Base-by-base conservation (phyloP, 768 basidiomycete species). In the Suillus clintonianus region DNA sequence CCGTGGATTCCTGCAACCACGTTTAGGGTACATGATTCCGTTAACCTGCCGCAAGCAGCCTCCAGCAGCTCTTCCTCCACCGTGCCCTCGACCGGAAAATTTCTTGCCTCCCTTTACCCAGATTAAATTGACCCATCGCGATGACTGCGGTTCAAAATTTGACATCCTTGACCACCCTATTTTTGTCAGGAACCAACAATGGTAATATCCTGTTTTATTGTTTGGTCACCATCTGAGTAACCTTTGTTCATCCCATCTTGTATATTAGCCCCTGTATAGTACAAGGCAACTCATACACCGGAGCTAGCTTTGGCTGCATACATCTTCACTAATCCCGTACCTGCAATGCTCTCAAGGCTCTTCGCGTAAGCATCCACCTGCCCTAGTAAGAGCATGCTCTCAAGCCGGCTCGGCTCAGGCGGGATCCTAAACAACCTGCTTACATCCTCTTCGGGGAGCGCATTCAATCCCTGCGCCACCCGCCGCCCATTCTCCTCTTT, bases 391-490 rank as follows among this genome's bases (percentile, higher is more conserved):
- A 96, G 75, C 86, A 94, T 81, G 75, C 92, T 90, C 70, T 97
- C 95, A 67, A 97, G 76, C 64, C 95, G 86, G 74, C 87, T 94
- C 27, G 95, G 95, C 72, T 97, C 95, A 24, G 87, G 80, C 8
- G 94, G 92, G 42, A 95, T 91, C 79, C 91, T 94, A 82, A 94
- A 95, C 72, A 95, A 72, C 65, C 94, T 83, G 70, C 85, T 82
- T 39, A 94, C 86, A 70, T 94, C 91, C 73, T 97, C 92, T 75
- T 94, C 91, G 2, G 95, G 95, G 34, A 96, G 81, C 66, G 95
- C 93, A 30, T 86, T 86, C 58, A 96, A 79, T 14, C 95, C 95
- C 71, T 95, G 92, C 43, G 87, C 89, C 65, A 90, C 83, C 50
- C 95, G 86, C 59, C 80, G 80, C 42, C 83, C 84, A 71, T 93